Evolutionary conservation across 345 rosid genomes (phyloP), one percentile per base, ranked within the genome.

Genomic region (Hibiscus tridactylites): DNA sequence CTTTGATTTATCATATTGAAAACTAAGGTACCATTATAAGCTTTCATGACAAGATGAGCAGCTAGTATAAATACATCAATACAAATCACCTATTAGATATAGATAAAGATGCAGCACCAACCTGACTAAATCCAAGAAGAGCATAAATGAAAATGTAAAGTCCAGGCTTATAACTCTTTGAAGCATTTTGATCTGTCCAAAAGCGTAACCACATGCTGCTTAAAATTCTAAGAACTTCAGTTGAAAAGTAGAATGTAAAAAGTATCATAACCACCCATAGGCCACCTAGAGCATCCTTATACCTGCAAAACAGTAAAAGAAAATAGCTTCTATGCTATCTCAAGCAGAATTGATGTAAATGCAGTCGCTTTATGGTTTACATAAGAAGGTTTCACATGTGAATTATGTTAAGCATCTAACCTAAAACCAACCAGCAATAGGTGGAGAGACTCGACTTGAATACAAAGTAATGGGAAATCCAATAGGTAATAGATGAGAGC

Each of bases 191-290:
- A 78, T 86, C 85, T 6, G 98, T 92, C 99, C 99, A 95, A 66
- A 81, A 73, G 79, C 97, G 87, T 82, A 92, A 85, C 99, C 98
- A 95, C 26, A 84, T 86, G 82, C 98, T 95, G 71, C 97, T 87
- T 65, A 85, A 88, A 77, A 95, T 83, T 82, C 97, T 83, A 58
- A 95, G 87, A 80, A 81, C 82, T 86, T 95, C 99, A 19, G 96
- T 87, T 61, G 75, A 65, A 68, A 89, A 72, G 76, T 89, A 89
- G 83, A 97, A 92, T 37, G 80, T 70, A 61, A 95, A 87, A 47
- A 92, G 85, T 78, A 92, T 79, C 80, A 83, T 81, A 16, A 92
- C 93, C 57, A 88, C 96, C 97, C 92, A 88, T 17, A 89, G 77
- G 75, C 98, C 99, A 47, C 99, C 98, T 44, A 92, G 77, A 76